Evolutionary conservation across 257 asterid genomes (phyloP).

Genomic region (Fraxinus anomala): DNA sequence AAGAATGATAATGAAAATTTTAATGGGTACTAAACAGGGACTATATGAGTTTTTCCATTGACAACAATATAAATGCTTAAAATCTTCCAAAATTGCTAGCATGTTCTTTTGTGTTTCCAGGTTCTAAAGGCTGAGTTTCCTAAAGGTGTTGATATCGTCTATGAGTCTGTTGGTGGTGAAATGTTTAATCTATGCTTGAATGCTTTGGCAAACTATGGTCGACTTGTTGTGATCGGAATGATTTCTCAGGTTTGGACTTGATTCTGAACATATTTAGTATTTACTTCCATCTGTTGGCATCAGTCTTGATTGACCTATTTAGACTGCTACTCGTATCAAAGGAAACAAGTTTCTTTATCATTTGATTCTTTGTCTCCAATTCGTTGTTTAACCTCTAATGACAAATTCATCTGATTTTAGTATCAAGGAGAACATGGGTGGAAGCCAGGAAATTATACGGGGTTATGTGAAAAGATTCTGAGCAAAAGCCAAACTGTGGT

Average conservation of each 20-base stretch:
- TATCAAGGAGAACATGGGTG: slow-evolving; percentile 97
- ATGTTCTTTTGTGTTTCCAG: slow-evolving; percentile 38
- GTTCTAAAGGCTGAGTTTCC: slow-evolving; percentile 84
- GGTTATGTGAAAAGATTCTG: slow-evolving; percentile 84
- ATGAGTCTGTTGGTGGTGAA: slow-evolving; percentile 95
- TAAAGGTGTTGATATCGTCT: slow-evolving; percentile 80
- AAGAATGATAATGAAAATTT: too few relatives aligned
- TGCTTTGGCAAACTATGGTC: slow-evolving; percentile 84
- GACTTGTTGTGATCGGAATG: slow-evolving; percentile 92
- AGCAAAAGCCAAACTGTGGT: slow-evolving; percentile 97
- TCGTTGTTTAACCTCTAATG: slow-evolving; percentile 14
- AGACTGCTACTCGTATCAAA: neutral
- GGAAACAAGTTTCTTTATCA: slow-evolving; percentile 7
- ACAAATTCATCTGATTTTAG: slow-evolving; percentile 45
- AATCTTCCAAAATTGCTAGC: neutral
- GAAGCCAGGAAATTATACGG: slow-evolving; percentile 78
- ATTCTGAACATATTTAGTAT: slow-evolving; percentile 15
- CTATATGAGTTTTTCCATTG: neutral
- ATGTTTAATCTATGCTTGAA: slow-evolving; percentile 87
- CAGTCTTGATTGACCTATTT: neutral
- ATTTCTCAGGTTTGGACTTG: slow-evolving; percentile 73
- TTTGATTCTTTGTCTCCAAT: slow-evolving; percentile 19
- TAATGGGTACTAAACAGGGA: too few relatives aligned
- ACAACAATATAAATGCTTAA: neutral
- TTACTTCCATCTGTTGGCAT: slow-evolving; percentile 7